Evolutionary conservation across 1,284 basidiomycete genomes (phyloP).

Genomic region (Rhizoctonia solani): DNA sequence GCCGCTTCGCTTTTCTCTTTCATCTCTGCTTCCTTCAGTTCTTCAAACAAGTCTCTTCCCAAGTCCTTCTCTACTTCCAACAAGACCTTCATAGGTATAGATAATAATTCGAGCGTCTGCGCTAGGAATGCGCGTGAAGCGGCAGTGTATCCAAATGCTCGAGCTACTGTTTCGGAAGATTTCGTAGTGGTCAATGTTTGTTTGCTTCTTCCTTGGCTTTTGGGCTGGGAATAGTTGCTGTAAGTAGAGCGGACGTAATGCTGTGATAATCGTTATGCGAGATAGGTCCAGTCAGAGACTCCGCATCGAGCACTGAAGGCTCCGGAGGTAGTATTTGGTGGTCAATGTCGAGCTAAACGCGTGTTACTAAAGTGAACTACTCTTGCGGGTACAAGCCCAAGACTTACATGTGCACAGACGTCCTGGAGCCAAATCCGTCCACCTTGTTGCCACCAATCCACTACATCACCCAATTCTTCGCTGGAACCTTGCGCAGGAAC

Average conservation of each 20-base stretch:
- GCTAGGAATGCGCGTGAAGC: conserved; percentile 46
- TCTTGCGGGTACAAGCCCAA: too few species aligned
- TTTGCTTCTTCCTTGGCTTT: neutral
- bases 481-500: neutral
- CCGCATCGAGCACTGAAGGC: neutral
- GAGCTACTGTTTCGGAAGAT: neutral
- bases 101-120: conserved; percentile 45
- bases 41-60: conserved; percentile 47
- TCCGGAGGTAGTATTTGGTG: conserved; percentile 6
- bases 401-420: conserved; percentile 11
- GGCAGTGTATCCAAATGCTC: conserved; percentile 45
- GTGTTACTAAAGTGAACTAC: too few species aligned
- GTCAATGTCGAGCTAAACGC: conserved; percentile 16
- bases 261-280: neutral
- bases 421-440: conserved; percentile 6
- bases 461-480: neutral
- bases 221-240: neutral
- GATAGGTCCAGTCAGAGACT: neutral
- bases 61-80: conserved; percentile 47
- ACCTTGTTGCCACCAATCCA: neutral
- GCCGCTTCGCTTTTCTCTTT: conserved; percentile 47
- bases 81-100: conserved; percentile 42
- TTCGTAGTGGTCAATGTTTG: neutral
- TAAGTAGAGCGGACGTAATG: conserved; percentile 12
- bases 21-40: conserved; percentile 42